These are phyloP conservation scores for Ascochyta viciae-villosae DNA, from an alignment of 2,329 filamentous ascomycete genomes.

Conservation along the genomic window DNA sequence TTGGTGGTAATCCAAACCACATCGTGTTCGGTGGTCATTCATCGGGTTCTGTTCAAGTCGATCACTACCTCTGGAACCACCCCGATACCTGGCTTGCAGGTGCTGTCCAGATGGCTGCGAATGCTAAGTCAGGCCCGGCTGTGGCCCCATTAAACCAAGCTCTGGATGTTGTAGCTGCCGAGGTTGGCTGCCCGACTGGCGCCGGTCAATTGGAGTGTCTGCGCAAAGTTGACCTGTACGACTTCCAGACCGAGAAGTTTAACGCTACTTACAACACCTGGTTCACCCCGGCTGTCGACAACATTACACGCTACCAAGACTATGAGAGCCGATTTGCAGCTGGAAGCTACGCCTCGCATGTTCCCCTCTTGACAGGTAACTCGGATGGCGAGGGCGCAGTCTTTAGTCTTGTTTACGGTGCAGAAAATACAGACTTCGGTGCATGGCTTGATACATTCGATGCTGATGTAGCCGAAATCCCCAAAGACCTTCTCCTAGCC, in stretches of 20 bases:
- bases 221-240: constrained; percentile 31
- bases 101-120: constrained; percentile 35
- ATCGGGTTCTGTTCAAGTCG: constrained; percentile 35
- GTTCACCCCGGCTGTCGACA: constrained; percentile 32
- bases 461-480: constrained; percentile 51
- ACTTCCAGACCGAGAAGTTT: constrained; percentile 34
- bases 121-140: constrained; percentile 34
- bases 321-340: constrained; percentile 31
- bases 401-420: constrained; percentile 34
- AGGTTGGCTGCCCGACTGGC: constrained; percentile 31
- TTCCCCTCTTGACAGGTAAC: constrained; percentile 37
- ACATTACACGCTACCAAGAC: constrained; percentile 32
- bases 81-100: constrained; percentile 29
- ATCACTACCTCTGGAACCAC: constrained; percentile 37
- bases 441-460: constrained; percentile 56
- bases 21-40: constrained; percentile 53
- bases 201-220: constrained; percentile 29
- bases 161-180: constrained; percentile 33
- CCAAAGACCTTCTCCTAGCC: constrained; percentile 40
- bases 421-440: constrained; percentile 45
- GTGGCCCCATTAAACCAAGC: constrained; percentile 28
- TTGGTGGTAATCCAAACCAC: constrained; percentile 52
- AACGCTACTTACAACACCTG: constrained; percentile 35
- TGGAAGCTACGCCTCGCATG: constrained; percentile 36
- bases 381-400: constrained; percentile 36